Evolutionary conservation across 2,329 filamentous ascomycete species (phyloP), one percentile per base, ranked within the genome.

Genomic region (Aspergillus tamarii): DNA sequence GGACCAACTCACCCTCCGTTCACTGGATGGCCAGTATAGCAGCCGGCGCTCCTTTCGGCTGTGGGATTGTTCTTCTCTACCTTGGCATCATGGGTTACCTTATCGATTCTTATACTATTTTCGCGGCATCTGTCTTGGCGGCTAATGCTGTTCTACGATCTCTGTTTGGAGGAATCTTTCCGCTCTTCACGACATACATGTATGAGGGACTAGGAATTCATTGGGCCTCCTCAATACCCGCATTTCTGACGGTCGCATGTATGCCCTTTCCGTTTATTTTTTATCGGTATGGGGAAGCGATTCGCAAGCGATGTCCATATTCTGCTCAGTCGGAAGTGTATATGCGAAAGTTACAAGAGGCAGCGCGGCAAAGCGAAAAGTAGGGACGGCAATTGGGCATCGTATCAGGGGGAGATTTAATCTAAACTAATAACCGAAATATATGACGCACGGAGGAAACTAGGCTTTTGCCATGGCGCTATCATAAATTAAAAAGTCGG

Each of bases 191-290:
- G 4, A 71, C 64, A 0, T 63, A 75, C 8, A 73, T 81, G 72
- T 82, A 79, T 62, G 45, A 69, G 1, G 66, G 66, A 4, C 64
- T 82, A 19, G 78, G 80, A 1, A 76, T 80, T 21, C 74, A 78
- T 46, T 81, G 78, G 79, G 79, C 78, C 76, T 80, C 65, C 52
- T 79, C 54, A 74, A 76, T 67, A n/a, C 66, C 64, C 4, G 66
- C 60, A 1, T 66, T 67, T 41, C 23, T 67, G 4, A 58, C 66
- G 1, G 61, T 79, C 14, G 70, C 72, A 0, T 76, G 74, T 30
- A 65, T 76, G 21, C 75, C 75, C 1, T 74, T 76, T 48, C 74
- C 74, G 9, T 67, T 75, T 72, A 61, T 64, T 70, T 54, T 74
- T 14, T 67, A 67, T 46, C 63, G 59, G n/a, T 67, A 65, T 23